Evolutionary conservation across 768 basidiomycete genomes (phyloP).

Genomic region (Mycena rebaudengoi): DNA sequence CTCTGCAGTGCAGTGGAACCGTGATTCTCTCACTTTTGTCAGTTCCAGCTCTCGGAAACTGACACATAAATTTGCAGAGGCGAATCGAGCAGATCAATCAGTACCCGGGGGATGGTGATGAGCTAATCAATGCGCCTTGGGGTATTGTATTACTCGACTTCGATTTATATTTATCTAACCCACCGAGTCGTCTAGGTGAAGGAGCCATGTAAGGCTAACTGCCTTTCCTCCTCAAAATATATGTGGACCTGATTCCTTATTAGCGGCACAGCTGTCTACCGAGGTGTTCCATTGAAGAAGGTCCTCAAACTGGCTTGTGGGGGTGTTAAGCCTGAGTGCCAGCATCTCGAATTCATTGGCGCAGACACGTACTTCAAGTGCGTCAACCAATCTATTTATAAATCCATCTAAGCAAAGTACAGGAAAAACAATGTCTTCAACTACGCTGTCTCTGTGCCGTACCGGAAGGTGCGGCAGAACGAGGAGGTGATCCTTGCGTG

Average conservation of each 20-base stretch:
- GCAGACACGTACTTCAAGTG: conserved; percentile 68
- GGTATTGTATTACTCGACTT: conserved; percentile 30
- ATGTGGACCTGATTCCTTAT: background rate
- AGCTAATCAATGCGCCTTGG: conserved; percentile 61
- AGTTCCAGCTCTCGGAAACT: background rate
- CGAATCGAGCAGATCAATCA: conserved; percentile 60
- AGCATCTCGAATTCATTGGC: conserved; percentile 64
- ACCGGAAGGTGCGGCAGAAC: conserved; percentile 54
- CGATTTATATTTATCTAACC: background rate
- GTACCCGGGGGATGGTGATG: conserved; percentile 64
- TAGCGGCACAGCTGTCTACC: conserved; percentile 61
- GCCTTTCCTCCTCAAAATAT: background rate
- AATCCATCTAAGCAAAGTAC: background rate
- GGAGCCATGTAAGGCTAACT: conserved; percentile 53
- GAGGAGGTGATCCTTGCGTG: conserved; percentile 62
- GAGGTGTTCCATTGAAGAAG: conserved; percentile 62
- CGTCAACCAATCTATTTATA: background rate
- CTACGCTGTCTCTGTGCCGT: conserved; percentile 58
- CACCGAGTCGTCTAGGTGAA: conserved; percentile 43
- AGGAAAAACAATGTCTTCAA: conserved; percentile 47
- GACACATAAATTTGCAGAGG: conserved; percentile 29
- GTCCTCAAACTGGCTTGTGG: conserved; percentile 62
- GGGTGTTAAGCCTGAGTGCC: conserved; percentile 54
- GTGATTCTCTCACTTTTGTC: conserved; percentile 4
- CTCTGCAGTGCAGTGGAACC: conserved; percentile 64